phyloP scores from a whole-genome alignment of 2,329 filamentous ascomycete genomes.

The Claviceps maximensis region DNA sequence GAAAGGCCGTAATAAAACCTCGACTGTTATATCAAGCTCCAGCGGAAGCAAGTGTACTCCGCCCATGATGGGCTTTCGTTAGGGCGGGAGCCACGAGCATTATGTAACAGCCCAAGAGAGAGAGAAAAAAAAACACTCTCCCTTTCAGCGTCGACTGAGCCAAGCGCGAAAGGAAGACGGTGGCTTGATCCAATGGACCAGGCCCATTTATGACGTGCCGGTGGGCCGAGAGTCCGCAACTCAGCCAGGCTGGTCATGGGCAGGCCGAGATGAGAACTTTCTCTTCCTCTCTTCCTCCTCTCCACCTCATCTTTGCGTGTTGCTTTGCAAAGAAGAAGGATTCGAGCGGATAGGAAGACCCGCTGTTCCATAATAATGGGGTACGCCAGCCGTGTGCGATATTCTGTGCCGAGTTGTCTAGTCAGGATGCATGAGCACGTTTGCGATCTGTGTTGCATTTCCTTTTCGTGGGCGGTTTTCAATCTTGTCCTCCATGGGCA shows the following conservation, averaged over 20 bases:
- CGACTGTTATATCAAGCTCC: not conserved
- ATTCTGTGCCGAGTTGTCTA: too few relatives aligned
- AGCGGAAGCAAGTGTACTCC: not conserved
- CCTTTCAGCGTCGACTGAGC: not conserved
- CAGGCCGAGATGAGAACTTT: not conserved
- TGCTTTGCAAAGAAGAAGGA: not conserved
- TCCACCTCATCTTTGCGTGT: too few relatives aligned
- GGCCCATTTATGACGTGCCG: not conserved
- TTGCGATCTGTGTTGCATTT: not conserved
- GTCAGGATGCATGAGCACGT: not conserved
- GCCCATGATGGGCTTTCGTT: not conserved
- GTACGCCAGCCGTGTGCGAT: not conserved
- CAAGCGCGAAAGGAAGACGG: not conserved
- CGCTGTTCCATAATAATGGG: not conserved
- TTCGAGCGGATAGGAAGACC: not conserved
- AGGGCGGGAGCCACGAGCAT: not conserved
- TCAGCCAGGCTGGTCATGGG: not conserved
- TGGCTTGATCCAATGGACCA: slow-evolving; percentile 1
- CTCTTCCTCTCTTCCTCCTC: not conserved
- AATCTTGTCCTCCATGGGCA: not conserved
- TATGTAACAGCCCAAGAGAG: not conserved
- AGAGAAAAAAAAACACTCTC: too few relatives aligned
- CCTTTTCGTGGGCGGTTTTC: not conserved
- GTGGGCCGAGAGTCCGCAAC: not conserved
- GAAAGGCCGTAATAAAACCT: not conserved